Conservation (phyloP, 208 protist genomes). For the Leishmania arabica region DNA sequence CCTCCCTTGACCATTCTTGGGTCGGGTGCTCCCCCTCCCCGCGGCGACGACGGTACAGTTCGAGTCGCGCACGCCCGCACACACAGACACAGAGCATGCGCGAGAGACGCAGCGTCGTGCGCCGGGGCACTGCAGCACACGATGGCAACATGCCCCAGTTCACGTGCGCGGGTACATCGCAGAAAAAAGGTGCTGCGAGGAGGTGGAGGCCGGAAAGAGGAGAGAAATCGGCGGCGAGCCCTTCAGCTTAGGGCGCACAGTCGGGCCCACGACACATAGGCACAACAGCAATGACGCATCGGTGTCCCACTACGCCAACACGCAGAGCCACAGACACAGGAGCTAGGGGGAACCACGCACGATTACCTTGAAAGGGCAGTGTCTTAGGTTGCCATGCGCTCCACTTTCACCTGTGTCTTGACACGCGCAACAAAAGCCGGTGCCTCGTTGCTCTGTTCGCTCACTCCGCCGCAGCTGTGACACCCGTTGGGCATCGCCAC, state of each 20-base stretch:
- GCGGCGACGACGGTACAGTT: not conserved
- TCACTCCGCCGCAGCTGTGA: not conserved
- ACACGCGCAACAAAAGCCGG: not conserved
- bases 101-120: not conserved
- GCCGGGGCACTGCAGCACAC: not conserved
- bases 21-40: not conserved
- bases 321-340: not conserved
- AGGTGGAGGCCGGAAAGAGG: not conserved
- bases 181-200: not conserved
- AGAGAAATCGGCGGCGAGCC: not conserved
- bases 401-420: not conserved
- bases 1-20: not conserved
- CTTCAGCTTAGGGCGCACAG: not conserved
- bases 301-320: not conserved
- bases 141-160: not conserved
- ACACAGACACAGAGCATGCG: not conserved
- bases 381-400: not conserved
- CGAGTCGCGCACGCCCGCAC: not conserved
- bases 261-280: not conserved
- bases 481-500: not conserved
- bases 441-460: not conserved
- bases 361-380: not conserved
- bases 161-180: not conserved
- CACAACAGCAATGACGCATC: not conserved
- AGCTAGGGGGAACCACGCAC: not conserved